Base-by-base conservation (phyloP, 345 rosid genomes). In the Gossypium rotundifolium region DNA sequence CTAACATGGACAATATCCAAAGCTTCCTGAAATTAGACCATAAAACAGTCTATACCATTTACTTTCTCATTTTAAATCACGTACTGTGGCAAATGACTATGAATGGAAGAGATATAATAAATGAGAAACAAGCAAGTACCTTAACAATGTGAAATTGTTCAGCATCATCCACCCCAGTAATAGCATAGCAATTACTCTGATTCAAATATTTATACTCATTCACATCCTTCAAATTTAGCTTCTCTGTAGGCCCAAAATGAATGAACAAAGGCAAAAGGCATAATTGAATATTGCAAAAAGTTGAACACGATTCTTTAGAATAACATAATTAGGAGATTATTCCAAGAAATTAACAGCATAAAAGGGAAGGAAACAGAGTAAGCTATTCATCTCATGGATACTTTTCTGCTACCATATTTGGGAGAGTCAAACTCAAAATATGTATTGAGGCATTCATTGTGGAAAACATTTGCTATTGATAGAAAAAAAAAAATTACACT, bases 1-100 rank as follows among this genome's bases (percentile, higher is more conserved):
- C 89, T 91, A 71, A 93, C 92, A 85, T 95, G 99, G 77, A 95
- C 99, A 86, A 87, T 77, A 83, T 93, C 93, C 75, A 95, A 83
- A 77, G 99, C 99, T 84, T 95, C 99, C 99, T 95, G 85, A 69
- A 72, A 80, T 63, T 69, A 76, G 64, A 70, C 76, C 58, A 74
- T 68, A 25, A 22, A 72, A 70, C 63, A 29, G 16, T 74, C 70
- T n/a, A 62, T 53, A 16, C 57, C 61, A 44, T 73, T 42, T 57
- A 66, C 67, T 33, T 55, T 73, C 71, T n/a, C 1, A 61, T 46
- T 62, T 55, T 62, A 25, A 72, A 51, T 38, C 25, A 72, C 3
- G 71, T 52, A 22, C 13, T 12, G 2, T 65, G 72, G 55, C 4
- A 18, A 65, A 76, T 27, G 73, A 53, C 6, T 67, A 69, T 69